Base-by-base conservation (phyloP, 2,329 filamentous ascomycete species). In the Epichloe brachyelytri region DNA sequence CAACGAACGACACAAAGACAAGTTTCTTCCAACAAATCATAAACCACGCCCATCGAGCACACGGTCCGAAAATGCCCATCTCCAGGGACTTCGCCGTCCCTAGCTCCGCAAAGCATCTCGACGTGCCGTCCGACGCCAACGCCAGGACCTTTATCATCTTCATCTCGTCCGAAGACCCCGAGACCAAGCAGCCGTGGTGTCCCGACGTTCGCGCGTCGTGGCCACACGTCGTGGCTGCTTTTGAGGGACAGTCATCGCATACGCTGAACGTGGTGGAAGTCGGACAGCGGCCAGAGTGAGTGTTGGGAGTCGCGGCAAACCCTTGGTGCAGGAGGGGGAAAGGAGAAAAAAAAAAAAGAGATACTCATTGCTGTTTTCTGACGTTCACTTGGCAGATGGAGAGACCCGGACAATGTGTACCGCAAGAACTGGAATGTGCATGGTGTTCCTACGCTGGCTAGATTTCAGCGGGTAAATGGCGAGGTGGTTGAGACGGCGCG, bases 141-240 rank as follows among this genome's bases (percentile, higher is more conserved):
- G 43, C 34, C 30, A 49, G 26, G 22, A 20, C 38, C 3, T 70
- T 67, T 55, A 49, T 70, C 44, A 59, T 64, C n/a, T 70, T 70
- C 55, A 59, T 65, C 36, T 63, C 68, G 2, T 67, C 64, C 34
- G 45, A 61, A 36, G 65, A 68, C 43, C 61, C 65, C 7, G 53
- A 54, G 3, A 70, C 68, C 17, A 59, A 60, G 7, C 56, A 64
- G 51, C 59, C 67, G 4, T 70, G 68, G 68, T 70, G 68, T 22
- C 68, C 68, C 1, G 68, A 70, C 48, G 68, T 70, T 26, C 60
- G 64, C 14, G 64, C 63, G 8, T 64, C 67, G 0, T 51, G 68
- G 50, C 67, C 67, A 0, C 51, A 59, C 43, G 58, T 70, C 20
- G 51, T 59, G 3, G 53, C 58, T 0, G 61, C 63, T 2, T 70